Evolutionary conservation across 176 grass and related monocot genomes (phyloP).

Genomic region (Saccharum spontaneum): DNA sequence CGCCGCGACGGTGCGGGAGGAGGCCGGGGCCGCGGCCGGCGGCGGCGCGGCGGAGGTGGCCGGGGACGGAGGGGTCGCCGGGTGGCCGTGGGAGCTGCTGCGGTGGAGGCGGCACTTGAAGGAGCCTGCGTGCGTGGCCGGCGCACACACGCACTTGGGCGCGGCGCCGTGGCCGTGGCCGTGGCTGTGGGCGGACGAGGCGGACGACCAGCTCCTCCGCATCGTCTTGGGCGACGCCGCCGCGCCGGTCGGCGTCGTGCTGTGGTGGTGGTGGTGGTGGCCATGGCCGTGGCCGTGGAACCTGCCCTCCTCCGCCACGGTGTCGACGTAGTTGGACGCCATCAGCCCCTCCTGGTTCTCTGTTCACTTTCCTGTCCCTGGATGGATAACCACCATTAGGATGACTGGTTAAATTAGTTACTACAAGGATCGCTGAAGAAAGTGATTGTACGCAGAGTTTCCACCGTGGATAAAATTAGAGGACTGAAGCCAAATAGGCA

Average conservation of each 20-base stretch:
- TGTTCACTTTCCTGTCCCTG: background rate
- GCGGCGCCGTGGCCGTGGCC: conserved; percentile 27
- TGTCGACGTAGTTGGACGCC: conserved; percentile 81
- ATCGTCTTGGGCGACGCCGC: conserved; percentile 47
- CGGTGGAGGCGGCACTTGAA: conserved; percentile 98
- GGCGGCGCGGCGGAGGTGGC: conserved; percentile 10
- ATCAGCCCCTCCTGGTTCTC: conserved; percentile 9
- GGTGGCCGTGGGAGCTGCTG: conserved; percentile 27
- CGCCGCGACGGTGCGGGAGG: conserved; percentile 57
- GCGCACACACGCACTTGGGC: conserved; percentile 83
- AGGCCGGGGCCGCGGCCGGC: conserved; percentile 16
- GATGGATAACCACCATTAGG: background rate
- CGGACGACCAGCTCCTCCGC: conserved; percentile 41
- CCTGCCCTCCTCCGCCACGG: conserved; percentile 38
- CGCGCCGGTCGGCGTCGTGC: conserved; percentile 50
- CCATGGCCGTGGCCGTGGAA: conserved; percentile 29
- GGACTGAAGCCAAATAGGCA: background rate
- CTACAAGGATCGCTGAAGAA: background rate
- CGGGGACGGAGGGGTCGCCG: conserved; percentile 21
- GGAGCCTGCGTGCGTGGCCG: conserved; percentile 73
- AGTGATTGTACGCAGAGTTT: background rate
- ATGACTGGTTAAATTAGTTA: background rate
- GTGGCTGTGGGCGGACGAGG: conserved; percentile 28
- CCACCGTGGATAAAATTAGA: background rate
- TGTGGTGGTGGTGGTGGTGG: conserved; percentile 8